phyloP scores from a whole-genome alignment of 805 yeast species.

The Kodamaea kaohsiungensis region DNA sequence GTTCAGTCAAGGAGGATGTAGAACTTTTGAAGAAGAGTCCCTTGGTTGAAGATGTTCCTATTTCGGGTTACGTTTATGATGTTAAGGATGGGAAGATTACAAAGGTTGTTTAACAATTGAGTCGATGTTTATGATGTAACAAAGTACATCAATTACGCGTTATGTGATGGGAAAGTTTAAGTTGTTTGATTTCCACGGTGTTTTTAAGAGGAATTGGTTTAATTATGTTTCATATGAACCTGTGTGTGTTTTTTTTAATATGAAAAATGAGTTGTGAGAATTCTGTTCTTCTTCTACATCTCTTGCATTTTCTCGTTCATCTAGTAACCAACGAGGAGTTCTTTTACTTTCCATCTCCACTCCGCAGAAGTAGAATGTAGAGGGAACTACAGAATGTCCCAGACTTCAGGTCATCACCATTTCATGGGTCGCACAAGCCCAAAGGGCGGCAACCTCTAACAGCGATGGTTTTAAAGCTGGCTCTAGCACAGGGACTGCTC shows the following conservation, averaged over 20 bases:
- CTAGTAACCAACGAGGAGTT: too few species aligned
- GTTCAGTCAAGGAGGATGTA: conserved; percentile 39
- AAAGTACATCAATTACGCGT: too few species aligned
- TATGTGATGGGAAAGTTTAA: too few species aligned
- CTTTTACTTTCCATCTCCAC: background rate
- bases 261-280: too few species aligned
- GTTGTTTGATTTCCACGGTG: too few species aligned
- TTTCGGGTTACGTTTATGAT: conserved; percentile 40
- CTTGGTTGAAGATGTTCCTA: conserved; percentile 37
- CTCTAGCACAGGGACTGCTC: conserved; percentile 15
- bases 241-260: too few species aligned
- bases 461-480: conserved; percentile 98
- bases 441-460: conserved; percentile 81
- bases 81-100: conserved; percentile 35
- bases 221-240: too few species aligned
- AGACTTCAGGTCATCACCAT: conserved; percentile 23
- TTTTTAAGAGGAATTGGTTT: too few species aligned
- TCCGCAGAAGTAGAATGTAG: background rate
- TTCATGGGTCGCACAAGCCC: conserved; percentile 29
- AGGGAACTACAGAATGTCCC: conserved; percentile 14
- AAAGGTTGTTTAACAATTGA: conserved; percentile 17
- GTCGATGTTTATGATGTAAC: background rate
- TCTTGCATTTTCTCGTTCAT: too few species aligned
- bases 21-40: conserved; percentile 26
- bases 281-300: too few species aligned